Evolutionary conservation across 2,329 filamentous ascomycete genomes (phyloP).

Genomic region (Fusarium sp.): DNA sequence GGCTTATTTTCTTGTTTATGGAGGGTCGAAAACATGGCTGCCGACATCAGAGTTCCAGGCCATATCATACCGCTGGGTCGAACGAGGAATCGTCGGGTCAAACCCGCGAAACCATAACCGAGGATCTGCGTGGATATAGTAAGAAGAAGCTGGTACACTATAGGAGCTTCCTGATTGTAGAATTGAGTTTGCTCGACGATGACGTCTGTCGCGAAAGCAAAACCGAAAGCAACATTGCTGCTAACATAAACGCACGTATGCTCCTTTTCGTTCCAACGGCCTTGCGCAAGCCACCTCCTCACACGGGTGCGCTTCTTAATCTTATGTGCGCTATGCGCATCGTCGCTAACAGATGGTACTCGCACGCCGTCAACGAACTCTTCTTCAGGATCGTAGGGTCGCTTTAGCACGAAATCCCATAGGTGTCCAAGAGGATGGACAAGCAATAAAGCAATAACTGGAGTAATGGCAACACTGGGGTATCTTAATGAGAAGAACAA

Average conservation of each 20-base stretch:
- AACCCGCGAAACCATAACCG: conserved; percentile 86
- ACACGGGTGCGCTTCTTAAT: conserved; percentile 55
- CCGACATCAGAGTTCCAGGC: conserved; percentile 88
- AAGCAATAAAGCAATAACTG: conserved; percentile 85
- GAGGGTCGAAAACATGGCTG: conserved; percentile 87
- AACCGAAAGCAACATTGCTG: conserved; percentile 90
- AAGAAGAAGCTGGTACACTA: conserved; percentile 82
- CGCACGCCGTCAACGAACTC: conserved; percentile 63
- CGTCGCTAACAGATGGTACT: conserved; percentile 33
- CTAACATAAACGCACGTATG: conserved; percentile 90
- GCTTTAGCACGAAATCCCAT: conserved; percentile 80
- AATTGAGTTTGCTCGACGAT: conserved; percentile 92
- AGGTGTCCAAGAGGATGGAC: conserved; percentile 84
- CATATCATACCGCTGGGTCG: conserved; percentile 91
- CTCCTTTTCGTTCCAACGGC: conserved; percentile 88
- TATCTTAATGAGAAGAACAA: conserved; percentile 91
- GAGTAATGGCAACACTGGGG: conserved; percentile 89
- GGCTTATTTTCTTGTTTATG: conserved; percentile 86
- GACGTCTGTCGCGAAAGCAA: conserved; percentile 89
- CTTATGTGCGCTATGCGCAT: conserved; percentile 30
- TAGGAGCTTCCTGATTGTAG: conserved; percentile 82
- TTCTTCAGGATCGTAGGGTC: conserved; percentile 63
- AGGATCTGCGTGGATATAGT: conserved; percentile 88
- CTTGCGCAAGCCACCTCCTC: conserved; percentile 81
- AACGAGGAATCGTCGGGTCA: conserved; percentile 83